These are phyloP conservation scores for Tricholomella constricta DNA, from an alignment of 768 basidiomycete genomes.

Conservation along the genomic window DNA sequence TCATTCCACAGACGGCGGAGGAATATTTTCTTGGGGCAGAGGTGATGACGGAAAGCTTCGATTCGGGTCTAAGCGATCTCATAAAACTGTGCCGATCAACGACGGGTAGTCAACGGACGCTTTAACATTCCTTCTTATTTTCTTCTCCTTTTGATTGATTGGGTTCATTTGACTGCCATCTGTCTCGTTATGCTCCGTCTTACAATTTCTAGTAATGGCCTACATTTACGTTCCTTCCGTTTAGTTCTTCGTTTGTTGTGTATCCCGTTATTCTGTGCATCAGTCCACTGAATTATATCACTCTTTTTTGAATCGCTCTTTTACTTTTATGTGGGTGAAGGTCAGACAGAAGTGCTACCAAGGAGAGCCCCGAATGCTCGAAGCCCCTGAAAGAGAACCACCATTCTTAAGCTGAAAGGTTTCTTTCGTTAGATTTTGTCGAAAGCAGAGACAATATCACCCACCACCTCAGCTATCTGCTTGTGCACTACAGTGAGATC, in stretches of 20 bases:
- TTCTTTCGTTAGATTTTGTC: background rate
- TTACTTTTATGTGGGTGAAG: background rate
- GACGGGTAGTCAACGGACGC: conserved; percentile 21
- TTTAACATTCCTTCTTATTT: conserved; percentile 10
- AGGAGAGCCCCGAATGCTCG: conserved; percentile 41
- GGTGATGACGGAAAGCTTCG: conserved; percentile 66
- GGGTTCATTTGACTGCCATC: conserved; percentile 21
- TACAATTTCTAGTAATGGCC: conserved; percentile 31
- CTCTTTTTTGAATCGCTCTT: conserved; percentile 23
- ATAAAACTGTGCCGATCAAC: conserved; percentile 41
- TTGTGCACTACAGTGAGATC: conserved; percentile 52
- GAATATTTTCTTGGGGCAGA: conserved; percentile 70
- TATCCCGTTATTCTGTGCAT: conserved; percentile 30
- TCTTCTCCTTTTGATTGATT: conserved; percentile 22
- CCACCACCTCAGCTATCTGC: conserved; percentile 50
- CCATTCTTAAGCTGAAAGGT: conserved; percentile 40
- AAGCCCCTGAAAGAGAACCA: conserved; percentile 38
- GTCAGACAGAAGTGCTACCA: conserved; percentile 32
- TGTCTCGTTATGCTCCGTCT: conserved; percentile 21
- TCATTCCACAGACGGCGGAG: conserved; percentile 65
- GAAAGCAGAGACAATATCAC: conserved; percentile 16
- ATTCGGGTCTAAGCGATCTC: conserved; percentile 70
- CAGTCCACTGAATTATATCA: conserved; percentile 30
- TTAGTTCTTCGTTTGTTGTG: conserved; percentile 22
- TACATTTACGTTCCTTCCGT: conserved; percentile 31